A percentile compares a stretch with the other conserved stretches of the same genome.
These are phyloP conservation scores for Blepharisma japonicum DNA, from an alignment of 73 alveolate genomes.

Conservation along the genomic window DNA sequence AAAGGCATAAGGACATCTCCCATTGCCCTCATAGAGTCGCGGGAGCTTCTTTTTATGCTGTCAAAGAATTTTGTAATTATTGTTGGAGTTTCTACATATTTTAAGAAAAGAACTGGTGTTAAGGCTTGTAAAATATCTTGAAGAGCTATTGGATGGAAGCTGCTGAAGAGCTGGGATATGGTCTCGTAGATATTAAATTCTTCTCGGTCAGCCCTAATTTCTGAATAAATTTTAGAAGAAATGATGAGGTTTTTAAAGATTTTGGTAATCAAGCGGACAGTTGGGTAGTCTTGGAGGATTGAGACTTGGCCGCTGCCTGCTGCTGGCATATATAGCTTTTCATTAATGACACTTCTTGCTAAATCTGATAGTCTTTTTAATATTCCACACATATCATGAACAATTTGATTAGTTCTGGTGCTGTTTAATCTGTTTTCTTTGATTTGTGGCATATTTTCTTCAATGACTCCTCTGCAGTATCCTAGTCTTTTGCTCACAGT, in stretches of 20 bases:
- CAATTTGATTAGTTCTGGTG: not conserved
- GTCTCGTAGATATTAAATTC: not conserved
- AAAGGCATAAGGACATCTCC: constrained; percentile 22
- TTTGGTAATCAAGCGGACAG: not conserved
- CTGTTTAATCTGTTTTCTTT: not conserved
- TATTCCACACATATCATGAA: not conserved
- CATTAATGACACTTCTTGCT: constrained; percentile 13
- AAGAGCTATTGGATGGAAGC: not conserved
- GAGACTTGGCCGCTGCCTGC: not conserved
- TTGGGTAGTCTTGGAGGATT: not conserved
- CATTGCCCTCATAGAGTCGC: not conserved
- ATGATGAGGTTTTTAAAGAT: constrained; percentile 6
- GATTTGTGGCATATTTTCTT: constrained; percentile 2
- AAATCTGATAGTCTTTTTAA: not conserved
- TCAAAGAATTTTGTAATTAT: constrained; percentile 1
- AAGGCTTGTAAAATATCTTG: constrained; percentile 18
- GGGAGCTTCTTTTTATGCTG: constrained; percentile 3
- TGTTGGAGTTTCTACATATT: not conserved
- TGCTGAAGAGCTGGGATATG: not conserved
- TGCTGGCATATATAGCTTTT: not conserved
- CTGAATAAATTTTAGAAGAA: not conserved
- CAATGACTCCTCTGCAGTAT: not conserved
- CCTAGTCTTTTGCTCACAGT: constrained; percentile 14
- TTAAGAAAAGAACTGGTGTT: constrained; percentile 18
- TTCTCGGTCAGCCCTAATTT: not conserved